phyloP scores from a whole-genome alignment of 2,329 filamentous ascomycete genomes.

The Penicillium sp. region DNA sequence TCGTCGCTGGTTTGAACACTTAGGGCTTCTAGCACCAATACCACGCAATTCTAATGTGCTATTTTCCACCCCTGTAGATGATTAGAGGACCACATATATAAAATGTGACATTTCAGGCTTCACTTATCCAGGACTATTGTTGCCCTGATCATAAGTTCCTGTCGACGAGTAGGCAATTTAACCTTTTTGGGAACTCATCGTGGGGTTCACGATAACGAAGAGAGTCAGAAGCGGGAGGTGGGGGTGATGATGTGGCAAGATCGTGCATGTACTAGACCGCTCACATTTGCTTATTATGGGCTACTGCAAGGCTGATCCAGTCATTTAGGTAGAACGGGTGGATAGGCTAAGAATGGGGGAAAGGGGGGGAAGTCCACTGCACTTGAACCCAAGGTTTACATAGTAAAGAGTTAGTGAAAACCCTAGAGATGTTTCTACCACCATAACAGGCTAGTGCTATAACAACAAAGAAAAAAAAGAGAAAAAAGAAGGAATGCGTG shows the following conservation, averaged over 20 bases:
- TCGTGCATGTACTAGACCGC: not conserved
- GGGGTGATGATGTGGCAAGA: constrained; percentile 1
- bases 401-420: not conserved
- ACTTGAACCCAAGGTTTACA: no score
- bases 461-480: not conserved
- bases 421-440: not conserved
- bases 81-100: no score
- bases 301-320: not conserved
- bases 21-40: no score
- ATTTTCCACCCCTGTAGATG: no score
- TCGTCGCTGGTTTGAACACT: no score
- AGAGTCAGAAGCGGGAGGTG: not conserved
- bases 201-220: not conserved
- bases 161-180: not conserved
- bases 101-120: no score
- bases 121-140: not conserved
- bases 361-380: not conserved
- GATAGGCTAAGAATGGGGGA: not conserved
- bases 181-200: not conserved
- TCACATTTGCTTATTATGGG: not conserved
- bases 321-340: not conserved
- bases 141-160: not conserved
- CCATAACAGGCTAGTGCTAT: not conserved
- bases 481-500: not conserved
- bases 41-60: no score